A percentile compares a stretch with the other conserved stretches of the same genome.
Conservation (phyloP, 257 asterid genomes). For the Gentiana dahurica region DNA sequence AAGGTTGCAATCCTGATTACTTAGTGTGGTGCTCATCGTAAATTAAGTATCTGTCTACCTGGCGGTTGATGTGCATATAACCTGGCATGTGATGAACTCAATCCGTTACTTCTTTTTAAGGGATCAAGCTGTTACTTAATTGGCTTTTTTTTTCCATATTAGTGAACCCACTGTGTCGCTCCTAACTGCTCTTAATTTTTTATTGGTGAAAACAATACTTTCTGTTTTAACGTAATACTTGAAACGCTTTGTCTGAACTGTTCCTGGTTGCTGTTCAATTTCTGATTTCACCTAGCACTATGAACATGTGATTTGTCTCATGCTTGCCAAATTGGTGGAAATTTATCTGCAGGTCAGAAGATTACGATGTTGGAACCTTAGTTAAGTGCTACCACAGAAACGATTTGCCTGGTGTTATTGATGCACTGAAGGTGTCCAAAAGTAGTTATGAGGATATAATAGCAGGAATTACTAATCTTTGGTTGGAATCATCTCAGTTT, state of each 20-base stretch:
- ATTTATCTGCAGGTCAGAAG: slow-evolving; percentile 56
- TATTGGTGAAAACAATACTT: no score
- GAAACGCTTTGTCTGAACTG: neutral
- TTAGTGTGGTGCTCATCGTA: neutral
- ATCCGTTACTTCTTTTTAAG: neutral
- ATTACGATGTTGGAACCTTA: slow-evolving; percentile 32
- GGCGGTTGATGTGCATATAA: neutral
- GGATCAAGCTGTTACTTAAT: neutral
- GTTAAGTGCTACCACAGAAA: slow-evolving; percentile 50
- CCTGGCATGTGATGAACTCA: neutral
- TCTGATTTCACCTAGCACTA: no score
- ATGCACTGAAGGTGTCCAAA: slow-evolving; percentile 47
- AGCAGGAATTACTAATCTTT: slow-evolving; percentile 37
- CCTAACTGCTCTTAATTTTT: no score
- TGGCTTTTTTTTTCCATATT: neutral
- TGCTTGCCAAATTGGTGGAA: neutral
- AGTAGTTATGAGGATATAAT: slow-evolving; percentile 31
- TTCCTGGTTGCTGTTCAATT: neutral
- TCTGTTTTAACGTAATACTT: no score
- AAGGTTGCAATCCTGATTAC: neutral
- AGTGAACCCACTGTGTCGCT: neutral
- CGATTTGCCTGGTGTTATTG: slow-evolving; percentile 51
- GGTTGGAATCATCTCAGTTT: slow-evolving; percentile 41
- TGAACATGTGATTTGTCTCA: no score
- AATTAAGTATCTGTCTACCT: neutral